These are phyloP conservation scores for Adiantum capillusveneris DNA, from an alignment of 75 land plant genomes.

Conservation along the genomic window DNA sequence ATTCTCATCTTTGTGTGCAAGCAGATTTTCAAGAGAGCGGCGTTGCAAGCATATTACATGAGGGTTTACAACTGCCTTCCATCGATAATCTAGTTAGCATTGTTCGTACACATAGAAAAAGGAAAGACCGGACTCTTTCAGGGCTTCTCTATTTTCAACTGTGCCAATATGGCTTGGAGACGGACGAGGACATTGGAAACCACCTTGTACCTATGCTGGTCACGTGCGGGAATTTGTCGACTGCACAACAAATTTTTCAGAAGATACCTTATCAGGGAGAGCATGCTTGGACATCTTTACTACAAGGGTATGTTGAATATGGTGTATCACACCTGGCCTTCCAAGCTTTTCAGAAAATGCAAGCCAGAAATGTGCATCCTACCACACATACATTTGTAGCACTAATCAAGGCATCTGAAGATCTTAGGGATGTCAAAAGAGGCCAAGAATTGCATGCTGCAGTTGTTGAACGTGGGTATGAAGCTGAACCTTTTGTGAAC, in stretches of 20 bases:
- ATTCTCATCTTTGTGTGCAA: no score
- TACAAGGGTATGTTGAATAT: slow-evolving; percentile 10
- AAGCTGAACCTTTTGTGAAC: slow-evolving; percentile 13
- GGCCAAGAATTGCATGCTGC: slow-evolving; percentile 29
- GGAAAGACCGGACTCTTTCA: neutral
- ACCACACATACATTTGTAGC: slow-evolving; percentile 19
- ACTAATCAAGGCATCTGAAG: slow-evolving; percentile 28
- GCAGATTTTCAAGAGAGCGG: no score
- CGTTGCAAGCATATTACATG: no score
- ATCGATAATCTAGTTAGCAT: no score
- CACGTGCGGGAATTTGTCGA: neutral
- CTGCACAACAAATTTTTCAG: slow-evolving; percentile 6
- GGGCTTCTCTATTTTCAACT: neutral
- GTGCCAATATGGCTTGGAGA: slow-evolving; percentile 6
- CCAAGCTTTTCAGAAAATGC: slow-evolving; percentile 20
- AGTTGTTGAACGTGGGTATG: slow-evolving; percentile 18
- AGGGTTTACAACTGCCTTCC: no score
- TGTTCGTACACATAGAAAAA: no score
- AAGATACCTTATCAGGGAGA: neutral
- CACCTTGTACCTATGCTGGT: slow-evolving; percentile 9
- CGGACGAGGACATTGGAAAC: neutral
- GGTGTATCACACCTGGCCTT: slow-evolving; percentile 13
- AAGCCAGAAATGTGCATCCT: slow-evolving; percentile 10
- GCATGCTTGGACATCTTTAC: slow-evolving; percentile 7
- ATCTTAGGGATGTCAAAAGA: slow-evolving; percentile 11